A percentile compares a stretch with the other conserved stretches of the same genome.
phyloP scores from a whole-genome alignment of 2,329 filamentous ascomycete species.

The Xylaria sp. region DNA sequence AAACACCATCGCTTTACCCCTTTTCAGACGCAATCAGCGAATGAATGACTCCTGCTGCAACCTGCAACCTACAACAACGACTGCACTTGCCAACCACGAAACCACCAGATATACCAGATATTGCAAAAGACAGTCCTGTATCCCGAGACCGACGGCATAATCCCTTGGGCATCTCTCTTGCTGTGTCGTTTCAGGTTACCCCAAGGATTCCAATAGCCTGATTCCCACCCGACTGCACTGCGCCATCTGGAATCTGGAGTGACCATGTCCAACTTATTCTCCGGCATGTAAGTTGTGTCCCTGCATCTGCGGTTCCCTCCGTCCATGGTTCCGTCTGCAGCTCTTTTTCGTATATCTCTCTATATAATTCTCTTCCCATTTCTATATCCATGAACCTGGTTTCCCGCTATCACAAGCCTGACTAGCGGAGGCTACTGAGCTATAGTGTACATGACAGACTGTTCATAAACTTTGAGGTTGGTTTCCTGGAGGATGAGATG shows the following conservation, averaged over 20 bases:
- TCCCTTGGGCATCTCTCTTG: constrained; percentile 29
- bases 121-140: constrained; percentile 8
- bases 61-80: constrained; percentile 19
- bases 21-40: constrained; percentile 32
- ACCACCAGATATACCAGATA: constrained; percentile 18
- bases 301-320: constrained; percentile 23
- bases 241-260: no score
- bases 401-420: constrained; percentile 17
- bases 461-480: constrained; percentile 6
- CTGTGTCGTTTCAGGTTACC: constrained; percentile 25
- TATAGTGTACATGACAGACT: constrained; percentile 8
- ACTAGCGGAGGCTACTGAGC: constrained; percentile 20
- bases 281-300: constrained; percentile 65
- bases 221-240: constrained; percentile 41
- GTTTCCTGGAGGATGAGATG: constrained; percentile 6
- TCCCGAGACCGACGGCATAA: constrained; percentile 22
- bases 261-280: constrained; percentile 70
- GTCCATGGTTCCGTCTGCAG: not conserved
- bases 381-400: constrained; percentile 11
- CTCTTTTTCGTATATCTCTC: constrained; percentile 10
- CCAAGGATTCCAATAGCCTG: constrained; percentile 25
- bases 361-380: not conserved
- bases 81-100: constrained; percentile 10
- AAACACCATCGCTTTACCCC: constrained; percentile 40
- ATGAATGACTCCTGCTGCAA: constrained; percentile 11